Percentiles rank a stretch among this genome's conserved stretches.
phyloP scores from a whole-genome alignment of 805 yeast genomes.

The Nakazawaea laoshanensis region DNA sequence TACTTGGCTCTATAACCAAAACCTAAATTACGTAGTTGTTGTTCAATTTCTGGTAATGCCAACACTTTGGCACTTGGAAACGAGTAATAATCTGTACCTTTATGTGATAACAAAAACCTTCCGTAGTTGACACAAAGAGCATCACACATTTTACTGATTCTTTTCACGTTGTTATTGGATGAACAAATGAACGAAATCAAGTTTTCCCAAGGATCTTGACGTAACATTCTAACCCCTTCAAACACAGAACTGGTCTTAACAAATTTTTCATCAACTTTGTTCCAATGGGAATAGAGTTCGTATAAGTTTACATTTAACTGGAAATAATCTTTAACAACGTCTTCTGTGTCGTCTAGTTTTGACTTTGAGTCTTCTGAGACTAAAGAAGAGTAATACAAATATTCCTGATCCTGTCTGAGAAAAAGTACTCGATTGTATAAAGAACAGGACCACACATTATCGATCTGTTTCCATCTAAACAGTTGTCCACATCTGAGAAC shows the following conservation, averaged over 20 bases:
- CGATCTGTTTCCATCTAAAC: slow-evolving; percentile 63
- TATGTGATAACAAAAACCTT: slow-evolving; percentile 25
- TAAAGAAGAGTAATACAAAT: slow-evolving; percentile 43
- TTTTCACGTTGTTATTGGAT: slow-evolving; percentile 89
- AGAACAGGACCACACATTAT: slow-evolving; percentile 61
- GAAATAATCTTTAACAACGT: slow-evolving; percentile 59
- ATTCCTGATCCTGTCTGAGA: slow-evolving; percentile 46
- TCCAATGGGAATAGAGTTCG: slow-evolving; percentile 57
- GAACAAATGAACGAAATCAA: slow-evolving; percentile 87
- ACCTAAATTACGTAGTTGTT: slow-evolving; percentile 37
- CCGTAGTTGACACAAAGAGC: slow-evolving; percentile 69
- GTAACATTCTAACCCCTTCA: slow-evolving; percentile 72
- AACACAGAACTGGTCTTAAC: slow-evolving; percentile 25
- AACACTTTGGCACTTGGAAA: slow-evolving; percentile 66
- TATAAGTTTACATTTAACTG: slow-evolving; percentile 49
- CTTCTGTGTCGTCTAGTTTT: slow-evolving; percentile 24
- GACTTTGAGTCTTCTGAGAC: slow-evolving; percentile 17
- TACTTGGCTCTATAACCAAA: slow-evolving; percentile 94
- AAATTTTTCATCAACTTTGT: slow-evolving; percentile 41
- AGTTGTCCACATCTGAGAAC: slow-evolving; percentile 84
- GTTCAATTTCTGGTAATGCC: slow-evolving; percentile 17
- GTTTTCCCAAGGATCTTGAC: slow-evolving; percentile 98
- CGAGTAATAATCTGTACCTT: slow-evolving; percentile 49
- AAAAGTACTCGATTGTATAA: slow-evolving; percentile 52
- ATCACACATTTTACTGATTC: slow-evolving; percentile 91